phyloP scores from a whole-genome alignment of 2,329 filamentous ascomycete genomes.

The Phoma sp. region DNA sequence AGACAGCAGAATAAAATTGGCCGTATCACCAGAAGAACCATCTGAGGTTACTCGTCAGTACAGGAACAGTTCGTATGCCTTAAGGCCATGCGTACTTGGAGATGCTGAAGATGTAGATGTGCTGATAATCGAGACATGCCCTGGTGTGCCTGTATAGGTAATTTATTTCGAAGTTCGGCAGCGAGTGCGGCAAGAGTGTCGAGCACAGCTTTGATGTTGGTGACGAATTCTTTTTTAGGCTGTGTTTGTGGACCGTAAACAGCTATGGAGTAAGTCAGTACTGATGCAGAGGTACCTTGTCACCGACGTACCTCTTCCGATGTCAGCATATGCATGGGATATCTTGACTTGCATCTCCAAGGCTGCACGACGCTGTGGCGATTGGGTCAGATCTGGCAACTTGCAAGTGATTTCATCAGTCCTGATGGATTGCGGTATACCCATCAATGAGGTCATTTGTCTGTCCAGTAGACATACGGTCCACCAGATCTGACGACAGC shows the following conservation, averaged over 20 bases:
- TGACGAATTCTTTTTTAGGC: slow-evolving; percentile 47
- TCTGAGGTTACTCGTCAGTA: slow-evolving; percentile 31
- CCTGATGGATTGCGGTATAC: slow-evolving; percentile 56
- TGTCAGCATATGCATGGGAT: slow-evolving; percentile 53
- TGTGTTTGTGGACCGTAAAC: slow-evolving; percentile 56
- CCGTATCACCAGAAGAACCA: slow-evolving; percentile 50
- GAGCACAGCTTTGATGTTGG: slow-evolving; percentile 50
- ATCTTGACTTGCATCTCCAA: slow-evolving; percentile 56
- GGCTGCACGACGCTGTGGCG: slow-evolving; percentile 48
- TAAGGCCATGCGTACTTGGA: slow-evolving; percentile 42
- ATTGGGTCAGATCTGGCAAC: slow-evolving; percentile 52
- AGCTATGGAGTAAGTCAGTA: slow-evolving; percentile 7
- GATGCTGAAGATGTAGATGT: slow-evolving; percentile 45
- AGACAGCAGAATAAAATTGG: slow-evolving; percentile 54
- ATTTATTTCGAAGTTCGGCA: slow-evolving; percentile 48
- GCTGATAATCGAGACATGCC: slow-evolving; percentile 53
- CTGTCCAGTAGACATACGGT: slow-evolving; percentile 61
- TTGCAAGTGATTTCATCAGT: slow-evolving; percentile 59
- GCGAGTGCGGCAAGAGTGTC: slow-evolving; percentile 49
- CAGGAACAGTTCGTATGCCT: background rate
- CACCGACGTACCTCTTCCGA: slow-evolving; percentile 41
- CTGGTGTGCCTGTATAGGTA: slow-evolving; percentile 47
- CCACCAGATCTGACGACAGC: slow-evolving; percentile 61
- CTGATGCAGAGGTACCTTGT: no score
- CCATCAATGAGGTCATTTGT: slow-evolving; percentile 62